Conservation (phyloP, 257 asterid species). For the Solanum sejunctum region DNA sequence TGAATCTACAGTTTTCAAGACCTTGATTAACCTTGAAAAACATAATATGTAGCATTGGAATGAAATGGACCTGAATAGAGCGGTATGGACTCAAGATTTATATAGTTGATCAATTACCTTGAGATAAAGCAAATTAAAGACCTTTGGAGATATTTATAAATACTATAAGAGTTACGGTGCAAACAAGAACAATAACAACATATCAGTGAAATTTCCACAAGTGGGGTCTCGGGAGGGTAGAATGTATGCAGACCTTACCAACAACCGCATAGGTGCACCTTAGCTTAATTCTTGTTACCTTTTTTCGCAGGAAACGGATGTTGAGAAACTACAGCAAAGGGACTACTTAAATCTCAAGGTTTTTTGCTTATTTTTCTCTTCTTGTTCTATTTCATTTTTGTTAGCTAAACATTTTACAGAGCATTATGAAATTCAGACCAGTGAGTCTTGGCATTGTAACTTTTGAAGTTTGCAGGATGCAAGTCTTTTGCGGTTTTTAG, state of each 20-base stretch:
- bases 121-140: neutral
- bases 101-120: neutral
- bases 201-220: too few species aligned
- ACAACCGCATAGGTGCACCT: too few species aligned
- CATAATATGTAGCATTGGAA: neutral
- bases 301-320: constrained; percentile 72
- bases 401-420: neutral
- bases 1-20: neutral
- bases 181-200: too few species aligned
- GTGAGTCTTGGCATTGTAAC: constrained; percentile 28
- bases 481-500: constrained; percentile 90
- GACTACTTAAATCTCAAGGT: constrained; percentile 87
- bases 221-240: too few species aligned
- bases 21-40: neutral
- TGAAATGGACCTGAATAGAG: neutral
- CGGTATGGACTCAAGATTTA: neutral
- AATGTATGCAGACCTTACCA: too few species aligned
- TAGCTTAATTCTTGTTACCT: neutral
- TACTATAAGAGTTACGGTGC: neutral
- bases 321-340: constrained; percentile 92
- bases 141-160: neutral
- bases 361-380: neutral
- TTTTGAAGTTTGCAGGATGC: constrained; percentile 87
- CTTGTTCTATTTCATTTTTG: neutral
- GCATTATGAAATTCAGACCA: constrained; percentile 2